Base-by-base conservation (phyloP, 2,329 filamentous ascomycete species). In the Tolypocladium tundrense region DNA sequence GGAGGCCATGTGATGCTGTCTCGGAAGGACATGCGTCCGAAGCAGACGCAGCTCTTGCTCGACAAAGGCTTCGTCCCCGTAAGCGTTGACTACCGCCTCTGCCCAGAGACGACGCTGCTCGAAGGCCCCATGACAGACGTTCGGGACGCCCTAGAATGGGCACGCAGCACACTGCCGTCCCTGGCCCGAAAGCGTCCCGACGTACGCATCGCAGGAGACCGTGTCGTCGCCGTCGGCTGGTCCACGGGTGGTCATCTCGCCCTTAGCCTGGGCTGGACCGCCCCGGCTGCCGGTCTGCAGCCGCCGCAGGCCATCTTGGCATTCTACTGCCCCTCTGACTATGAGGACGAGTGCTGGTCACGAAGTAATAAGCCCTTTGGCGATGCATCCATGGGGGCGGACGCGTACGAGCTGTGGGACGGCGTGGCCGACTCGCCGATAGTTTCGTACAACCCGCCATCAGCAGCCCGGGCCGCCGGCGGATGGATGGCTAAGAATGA, bases 71-170 rank as follows among this genome's bases (percentile, higher is more conserved):
- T 81, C 45, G 63, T 81, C 2, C 77, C 79, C 0, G 64, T 82
- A 13, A 78, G 74, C 59, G 56, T 81, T 0, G 79, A 82, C 62
- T 79, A 81, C 60, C 67, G 78, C 0, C 70, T 82, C 1, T 81
- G 78, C 58, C 79, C 79, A 0, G 77, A 81, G 50, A 68, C 73
- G 3, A 74, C 66, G 24, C 62, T 82, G 3, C 53, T 70, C 4
- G 72, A 78, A 1, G 80, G 79, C 0, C 71, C 79, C 0, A 73
- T 82, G 64, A 60, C 62, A 3, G 80, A 82, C 60, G 69, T 73
- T 0, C 64, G 69, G 16, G 75, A 79, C 60, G 75, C 77, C 1
- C 65, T 77, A 1, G 10, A 56, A 0, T 81, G 77, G 76, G 69
- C 69, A 0, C 67, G 72, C 1, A 59, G 65, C 0, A 61, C 58